phyloP scores from a whole-genome alignment of 164 flowering plant genomes.

The Malania oleifera region DNA sequence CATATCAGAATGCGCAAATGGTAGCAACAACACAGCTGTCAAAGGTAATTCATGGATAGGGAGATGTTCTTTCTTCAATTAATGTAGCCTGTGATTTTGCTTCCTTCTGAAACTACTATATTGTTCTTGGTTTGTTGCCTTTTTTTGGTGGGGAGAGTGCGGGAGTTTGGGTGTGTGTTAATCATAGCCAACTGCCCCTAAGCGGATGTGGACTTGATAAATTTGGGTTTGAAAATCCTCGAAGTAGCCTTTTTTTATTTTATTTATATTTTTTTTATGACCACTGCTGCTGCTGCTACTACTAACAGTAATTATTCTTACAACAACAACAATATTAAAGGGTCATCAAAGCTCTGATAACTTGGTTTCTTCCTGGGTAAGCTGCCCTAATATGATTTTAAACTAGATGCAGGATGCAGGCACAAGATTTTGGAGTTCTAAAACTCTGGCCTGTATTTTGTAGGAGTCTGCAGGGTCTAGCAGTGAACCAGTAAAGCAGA shows the following conservation, averaged over 20 bases:
- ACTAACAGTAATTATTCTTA: no score
- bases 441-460: slow-evolving; percentile 8
- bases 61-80: not conserved
- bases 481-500: slow-evolving; percentile 36
- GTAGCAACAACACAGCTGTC: slow-evolving; percentile 26
- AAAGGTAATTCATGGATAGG: slow-evolving; percentile 36
- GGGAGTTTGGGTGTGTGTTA: no score
- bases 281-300: no score
- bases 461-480: slow-evolving; percentile 52
- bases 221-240: no score
- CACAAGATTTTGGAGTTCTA: not conserved
- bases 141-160: not conserved
- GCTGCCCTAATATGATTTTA: not conserved
- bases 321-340: no score
- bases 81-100: no score
- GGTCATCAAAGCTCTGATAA: not conserved
- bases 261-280: no score
- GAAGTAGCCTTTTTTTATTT: no score
- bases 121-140: no score
- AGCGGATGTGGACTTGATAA: no score
- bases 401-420: no score
- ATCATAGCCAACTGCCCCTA: no score
- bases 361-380: not conserved
- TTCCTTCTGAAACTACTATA: not conserved
- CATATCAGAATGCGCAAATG: slow-evolving; percentile 37